phyloP scores from a whole-genome alignment of 2,329 filamentous ascomycete genomes.

The Claviceps sp. region DNA sequence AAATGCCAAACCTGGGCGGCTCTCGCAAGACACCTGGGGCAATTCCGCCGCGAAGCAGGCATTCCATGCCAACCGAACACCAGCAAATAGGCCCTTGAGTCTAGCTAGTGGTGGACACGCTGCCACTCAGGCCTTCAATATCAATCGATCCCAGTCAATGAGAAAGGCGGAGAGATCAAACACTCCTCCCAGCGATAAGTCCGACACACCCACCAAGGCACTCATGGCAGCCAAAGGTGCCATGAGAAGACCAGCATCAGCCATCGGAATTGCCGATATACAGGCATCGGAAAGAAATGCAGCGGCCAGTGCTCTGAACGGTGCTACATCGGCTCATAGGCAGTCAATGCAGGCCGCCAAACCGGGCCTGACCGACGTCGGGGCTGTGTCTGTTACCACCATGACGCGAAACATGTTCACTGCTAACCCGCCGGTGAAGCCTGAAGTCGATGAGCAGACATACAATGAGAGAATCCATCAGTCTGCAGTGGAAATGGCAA shows the following conservation, averaged over 20 bases:
- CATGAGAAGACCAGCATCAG: conserved; percentile 27
- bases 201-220: conserved; percentile 32
- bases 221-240: conserved; percentile 65
- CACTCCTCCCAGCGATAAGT: conserved; percentile 28
- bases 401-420: conserved; percentile 67
- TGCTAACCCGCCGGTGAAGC: conserved; percentile 55
- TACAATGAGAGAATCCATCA: conserved; percentile 62
- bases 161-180: conserved; percentile 10
- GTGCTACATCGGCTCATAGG: conserved; percentile 55
- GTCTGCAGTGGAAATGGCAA: conserved; percentile 80
- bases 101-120: conserved; percentile 15
- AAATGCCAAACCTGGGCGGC: conserved; percentile 8
- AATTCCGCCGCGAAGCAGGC: conserved; percentile 58
- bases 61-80: conserved; percentile 29
- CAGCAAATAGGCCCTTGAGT: conserved; percentile 8
- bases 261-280: conserved; percentile 4
- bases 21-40: conserved; percentile 32
- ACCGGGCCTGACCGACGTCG: conserved; percentile 42
- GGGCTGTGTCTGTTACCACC: conserved; percentile 53
- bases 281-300: conserved; percentile 19
- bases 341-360: conserved; percentile 28
- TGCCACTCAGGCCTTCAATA: conserved; percentile 26
- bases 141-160: conserved; percentile 17
- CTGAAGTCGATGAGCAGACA: conserved; percentile 61
- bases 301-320: conserved; percentile 58